Percentiles rank a stretch among this genome's conserved stretches.
Conservation (phyloP, 1,284 basidiomycete species). For the Mycosarcoma mackinlayi region DNA sequence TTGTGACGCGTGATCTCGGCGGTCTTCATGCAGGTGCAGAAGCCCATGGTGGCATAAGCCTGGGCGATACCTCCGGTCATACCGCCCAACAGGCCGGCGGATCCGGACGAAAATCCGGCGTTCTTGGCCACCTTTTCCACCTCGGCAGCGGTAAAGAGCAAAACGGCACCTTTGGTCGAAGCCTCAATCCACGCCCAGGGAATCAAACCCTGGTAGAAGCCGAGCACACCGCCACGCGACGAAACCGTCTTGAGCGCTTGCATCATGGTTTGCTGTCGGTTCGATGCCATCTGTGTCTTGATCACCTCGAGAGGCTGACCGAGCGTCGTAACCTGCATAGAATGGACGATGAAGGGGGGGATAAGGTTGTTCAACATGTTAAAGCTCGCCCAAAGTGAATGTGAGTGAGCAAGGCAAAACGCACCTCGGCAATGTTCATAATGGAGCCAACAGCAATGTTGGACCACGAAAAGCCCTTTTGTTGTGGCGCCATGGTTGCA, state of each 20-base stretch:
- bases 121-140: conserved; percentile 80
- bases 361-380: conserved; percentile 58
- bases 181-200: conserved; percentile 99
- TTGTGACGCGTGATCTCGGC: conserved; percentile 98
- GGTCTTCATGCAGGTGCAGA: conserved; percentile 78
- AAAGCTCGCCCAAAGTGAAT: not conserved
- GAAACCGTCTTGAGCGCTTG: conserved; percentile 88
- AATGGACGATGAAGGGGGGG: conserved; percentile 12
- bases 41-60: conserved; percentile 99
- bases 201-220: conserved; percentile 98
- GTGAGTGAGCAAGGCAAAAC: conserved; percentile 71
- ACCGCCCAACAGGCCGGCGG: conserved; percentile 89
- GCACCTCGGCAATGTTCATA: conserved; percentile 85
- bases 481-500: conserved; percentile 71
- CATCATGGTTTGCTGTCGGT: conserved; percentile 81
- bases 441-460: conserved; percentile 94
- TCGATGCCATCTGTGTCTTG: conserved; percentile 77
- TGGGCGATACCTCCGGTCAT: conserved; percentile 98
- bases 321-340: conserved; percentile 86
- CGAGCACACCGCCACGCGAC: conserved; percentile 86
- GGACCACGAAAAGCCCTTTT: conserved; percentile 94
- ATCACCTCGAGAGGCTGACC: conserved; percentile 98
- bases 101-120: conserved; percentile 81
- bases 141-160: conserved; percentile 95
- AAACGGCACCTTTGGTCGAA: conserved; percentile 95